These are phyloP conservation scores for Daphne laureola DNA, from an alignment of 441 rosid species.

Conservation along the genomic window DNA sequence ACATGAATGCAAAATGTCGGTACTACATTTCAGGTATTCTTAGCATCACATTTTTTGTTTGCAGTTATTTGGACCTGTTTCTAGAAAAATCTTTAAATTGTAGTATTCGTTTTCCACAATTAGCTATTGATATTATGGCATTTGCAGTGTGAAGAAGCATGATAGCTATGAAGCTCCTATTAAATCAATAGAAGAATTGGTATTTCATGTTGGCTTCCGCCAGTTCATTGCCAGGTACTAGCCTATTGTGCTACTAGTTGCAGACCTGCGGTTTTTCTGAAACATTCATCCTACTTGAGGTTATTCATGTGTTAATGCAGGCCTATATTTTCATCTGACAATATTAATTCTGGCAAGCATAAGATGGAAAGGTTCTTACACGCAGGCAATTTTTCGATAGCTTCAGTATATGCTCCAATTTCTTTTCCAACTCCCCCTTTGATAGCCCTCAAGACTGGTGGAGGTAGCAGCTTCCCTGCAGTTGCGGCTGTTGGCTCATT, in stretches of 20 bases:
- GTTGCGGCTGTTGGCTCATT: constrained; percentile 89
- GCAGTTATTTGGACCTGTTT: constrained; percentile 10
- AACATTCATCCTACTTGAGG: constrained; percentile 7
- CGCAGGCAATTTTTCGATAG: constrained; percentile 64
- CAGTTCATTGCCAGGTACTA: constrained; percentile 81
- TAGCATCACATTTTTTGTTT: constrained; percentile 3
- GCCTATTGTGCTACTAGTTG: constrained; percentile 5
- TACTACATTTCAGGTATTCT: constrained; percentile 82
- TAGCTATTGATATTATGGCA: constrained; percentile 4
- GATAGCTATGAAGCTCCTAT: constrained; percentile 72
- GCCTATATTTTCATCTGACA: constrained; percentile 81
- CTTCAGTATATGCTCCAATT: constrained; percentile 88
- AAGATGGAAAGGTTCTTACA: constrained; percentile 97
- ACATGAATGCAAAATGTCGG: constrained; percentile 96
- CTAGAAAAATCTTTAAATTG: constrained; percentile 4
- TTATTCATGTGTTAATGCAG: constrained; percentile 29
- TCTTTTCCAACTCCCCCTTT: constrained; percentile 81
- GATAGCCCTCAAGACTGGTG: constrained; percentile 59
- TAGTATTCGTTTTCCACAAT: constrained; percentile 8
- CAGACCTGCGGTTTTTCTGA: constrained; percentile 5
- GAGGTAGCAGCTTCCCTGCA: constrained; percentile 32
- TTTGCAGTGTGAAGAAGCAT: constrained; percentile 73
- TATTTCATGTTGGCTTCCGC: constrained; percentile 93
- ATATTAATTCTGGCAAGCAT: constrained; percentile 72
- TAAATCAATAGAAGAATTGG: constrained; percentile 80